Base-by-base conservation (phyloP, 495 filamentous ascomycete species). In the Penicillium atrosanguineum region DNA sequence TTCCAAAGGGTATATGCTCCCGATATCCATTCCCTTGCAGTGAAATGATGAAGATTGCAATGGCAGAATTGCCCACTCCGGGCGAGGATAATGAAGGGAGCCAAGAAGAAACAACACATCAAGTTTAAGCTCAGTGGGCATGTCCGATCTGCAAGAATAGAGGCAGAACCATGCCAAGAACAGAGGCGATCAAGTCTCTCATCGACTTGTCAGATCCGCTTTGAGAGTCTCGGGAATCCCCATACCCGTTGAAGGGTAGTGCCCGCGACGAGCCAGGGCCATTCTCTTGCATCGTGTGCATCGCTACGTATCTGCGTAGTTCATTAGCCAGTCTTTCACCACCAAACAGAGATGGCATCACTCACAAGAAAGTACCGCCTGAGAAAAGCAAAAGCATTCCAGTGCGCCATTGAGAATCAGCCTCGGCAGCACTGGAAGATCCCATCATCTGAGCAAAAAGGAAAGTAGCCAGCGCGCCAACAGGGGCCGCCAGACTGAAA, bases 281-380 rank as follows among this genome's bases (percentile, higher is more conserved):
- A 41, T 87, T 85, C 61, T 95, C 91, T 65, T 93, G 90, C 91
- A 97, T 96, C 3, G 91, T 90, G 65, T 98, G 94, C 93, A 97
- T 95, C 2, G 94, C 95, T 25, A 98, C 94, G 64, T 98, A 97
- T 65, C 91, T 96, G 49, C 11, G 19, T 9, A 16, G 38, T 4
- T 37, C 11, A 46, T 71, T 53, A 68, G 55, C 40, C 41, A 41
- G 14, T 40, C 7, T 39, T 25, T 50, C 23, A 42, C 21, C 16
- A 34, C 11, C 11, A 23, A 8, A 0, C 5, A 25, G 48, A 41
- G 38, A 14, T 4, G 9, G 31, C 26, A 38, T 50, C 9, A 80
- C 89, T 81, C 71, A 96, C 90, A 98, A 74, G 68, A 98, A 98
- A 4, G 94, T 98, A 15, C 94, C 94, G 2, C 86, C 94, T 14